Evolutionary conservation across 371 early-diverging fungal species (phyloP), one percentile per base, ranked within the genome.

Genomic region (Mucor velutinosus): DNA sequence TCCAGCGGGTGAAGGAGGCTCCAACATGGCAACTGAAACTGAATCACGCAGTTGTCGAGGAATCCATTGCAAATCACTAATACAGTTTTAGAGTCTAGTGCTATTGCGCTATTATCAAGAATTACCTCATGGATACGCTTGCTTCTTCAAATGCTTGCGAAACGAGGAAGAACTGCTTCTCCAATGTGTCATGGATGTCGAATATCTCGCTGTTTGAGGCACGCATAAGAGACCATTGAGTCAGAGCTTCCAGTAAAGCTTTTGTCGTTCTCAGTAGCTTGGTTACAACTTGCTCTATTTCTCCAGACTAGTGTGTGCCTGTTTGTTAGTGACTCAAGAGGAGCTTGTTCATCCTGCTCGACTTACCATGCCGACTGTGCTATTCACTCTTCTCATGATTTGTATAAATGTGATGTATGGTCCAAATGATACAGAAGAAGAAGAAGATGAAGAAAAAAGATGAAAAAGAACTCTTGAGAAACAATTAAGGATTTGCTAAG

Each of bases 261-360:
- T 87, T 87, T 21, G 89, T 87, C 0, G 88, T 86, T 53, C 87
- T 77, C 62, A 89, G 59, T 17, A 89, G 70, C 60, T 82, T 84
- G 25, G 89, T 87, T 25, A 89, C 87, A 2, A 84, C 87, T 51
- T 81, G 85, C 55, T 89, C 89, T 66, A 87, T 87, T 29, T 85
- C 84, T 47, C 80, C 84, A 25, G 77, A 73, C 82, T 81, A 70
- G 43, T 43, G 32, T 58, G 35, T 56, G 2, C 37, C 17, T 56
- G 45, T 32, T n/a, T 23, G 7, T 47, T 33, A 29, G 14, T 4
- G 12, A 23, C 21, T 21, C 25, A 25, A 25, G 23, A 12, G 10
- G 25, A 0, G 12, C 4, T 51, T 11, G 23, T 8, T 0, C 12
- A 11, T 25, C 21, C 23, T 11, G 21, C 8, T 14, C 23, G 1